Evolutionary conservation across 2,329 filamentous ascomycete species (phyloP), one percentile per base, ranked within the genome.

Genomic region (Thelonectria olida): DNA sequence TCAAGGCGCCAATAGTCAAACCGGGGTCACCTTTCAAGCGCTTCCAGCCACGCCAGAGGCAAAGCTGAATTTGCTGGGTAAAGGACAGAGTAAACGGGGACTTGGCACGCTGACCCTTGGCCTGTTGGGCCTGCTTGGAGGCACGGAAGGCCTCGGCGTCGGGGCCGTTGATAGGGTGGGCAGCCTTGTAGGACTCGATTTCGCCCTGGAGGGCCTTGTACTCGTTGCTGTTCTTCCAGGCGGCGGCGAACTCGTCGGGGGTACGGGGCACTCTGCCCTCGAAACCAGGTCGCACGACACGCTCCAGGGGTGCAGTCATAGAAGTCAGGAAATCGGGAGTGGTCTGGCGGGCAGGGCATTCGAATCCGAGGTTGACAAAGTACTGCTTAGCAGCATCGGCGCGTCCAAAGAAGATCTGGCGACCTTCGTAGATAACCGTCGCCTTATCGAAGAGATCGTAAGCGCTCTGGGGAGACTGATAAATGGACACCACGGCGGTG

Each of bases 71-170:
- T 76, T 97, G 94, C 76, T 94, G 89, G 4, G 62, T 51, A 67
- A 90, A 92, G 0, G 92, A 95, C 36, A 97, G 81, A 1, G 92
- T 97, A 76, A 90, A 97, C 0, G 94, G 93, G 1, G 92, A 96
- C 74, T 87, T 87, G 49, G 84, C 76, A 3, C 92, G 90, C 73
- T 85, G 83, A 25, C 78, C 72, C 72, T 81, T 85, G 65, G 87
- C 84, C 73, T 88, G 85, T 74, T 87, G 83, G 13, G 80, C 80
- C 52, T 79, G 76, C 76, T 79, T 83, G 58, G 80, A 81, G n/a
- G 79, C 81, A 63, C 85, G 84, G 80, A 88, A 88, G 15, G 77
- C 81, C 62, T 83, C 78, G 15, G 85, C 85, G 54, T 87, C 84
- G n/a, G 82, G 79, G 8, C 85, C 85, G 67, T 81, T 75, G 64